A percentile compares a stretch with the other conserved stretches of the same genome.
Conservation (phyloP, 768 basidiomycete genomes). For the Mycena pura region DNA sequence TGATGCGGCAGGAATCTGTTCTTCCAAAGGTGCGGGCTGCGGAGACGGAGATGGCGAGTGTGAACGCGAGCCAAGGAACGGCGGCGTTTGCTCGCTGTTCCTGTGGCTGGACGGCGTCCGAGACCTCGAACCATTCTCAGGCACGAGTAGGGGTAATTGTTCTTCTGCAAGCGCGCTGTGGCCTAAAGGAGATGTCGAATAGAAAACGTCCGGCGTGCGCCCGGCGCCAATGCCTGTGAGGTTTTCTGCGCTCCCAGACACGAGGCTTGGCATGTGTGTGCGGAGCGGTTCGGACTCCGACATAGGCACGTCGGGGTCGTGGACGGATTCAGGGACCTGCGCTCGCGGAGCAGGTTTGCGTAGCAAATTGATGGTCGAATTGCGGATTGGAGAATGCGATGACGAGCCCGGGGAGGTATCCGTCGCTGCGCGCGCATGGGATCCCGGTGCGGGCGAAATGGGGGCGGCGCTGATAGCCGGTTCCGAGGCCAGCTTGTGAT, state of each 20-base stretch:
- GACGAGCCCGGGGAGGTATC: constrained; percentile 31
- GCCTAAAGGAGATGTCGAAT: constrained; percentile 35
- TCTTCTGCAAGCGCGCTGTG: not conserved
- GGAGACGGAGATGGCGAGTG: constrained; percentile 9
- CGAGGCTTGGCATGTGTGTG: constrained; percentile 58
- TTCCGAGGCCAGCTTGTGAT: constrained; percentile 47
- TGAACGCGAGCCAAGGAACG: not conserved
- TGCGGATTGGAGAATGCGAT: constrained; percentile 30
- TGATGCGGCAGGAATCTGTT: constrained; percentile 18
- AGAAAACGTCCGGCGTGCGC: constrained; percentile 41
- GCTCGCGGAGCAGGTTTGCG: constrained; percentile 71
- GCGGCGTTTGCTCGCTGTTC: not conserved
- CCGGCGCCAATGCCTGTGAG: constrained; percentile 71
- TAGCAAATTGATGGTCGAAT: constrained; percentile 49
- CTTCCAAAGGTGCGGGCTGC: too few relatives aligned
- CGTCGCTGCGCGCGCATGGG: constrained; percentile 44
- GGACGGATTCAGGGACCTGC: constrained; percentile 66
- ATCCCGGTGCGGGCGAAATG: constrained; percentile 26
- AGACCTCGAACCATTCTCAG: not conserved
- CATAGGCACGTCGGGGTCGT: constrained; percentile 40
- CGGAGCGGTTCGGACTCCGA: constrained; percentile 39
- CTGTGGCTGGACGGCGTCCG: not conserved
- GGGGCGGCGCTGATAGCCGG: constrained; percentile 29
- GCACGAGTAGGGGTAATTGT: constrained; percentile 8
- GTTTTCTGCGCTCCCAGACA: constrained; percentile 58